Percentiles rank a stretch among this genome's conserved stretches.
phyloP scores from a whole-genome alignment of 2,329 filamentous ascomycete species.

The Leptographium radiaticola region DNA sequence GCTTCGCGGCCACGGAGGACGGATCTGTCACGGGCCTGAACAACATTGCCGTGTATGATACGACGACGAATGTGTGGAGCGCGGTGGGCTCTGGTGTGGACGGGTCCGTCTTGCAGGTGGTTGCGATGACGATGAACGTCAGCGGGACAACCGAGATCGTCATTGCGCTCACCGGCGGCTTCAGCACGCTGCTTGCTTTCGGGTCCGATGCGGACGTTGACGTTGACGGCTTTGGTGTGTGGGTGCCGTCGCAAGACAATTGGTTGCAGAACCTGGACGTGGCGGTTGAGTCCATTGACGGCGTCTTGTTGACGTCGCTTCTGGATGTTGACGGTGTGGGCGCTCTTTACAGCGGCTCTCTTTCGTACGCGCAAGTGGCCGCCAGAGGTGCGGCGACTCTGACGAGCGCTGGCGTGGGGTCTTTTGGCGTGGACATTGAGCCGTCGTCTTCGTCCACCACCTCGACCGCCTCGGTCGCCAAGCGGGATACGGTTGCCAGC shows the following conservation, averaged over 20 bases:
- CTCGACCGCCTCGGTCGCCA: constrained; percentile 24
- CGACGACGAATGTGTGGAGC: constrained; percentile 54
- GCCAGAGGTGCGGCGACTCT: constrained; percentile 63
- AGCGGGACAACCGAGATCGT: constrained; percentile 57
- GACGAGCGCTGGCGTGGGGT: constrained; percentile 35
- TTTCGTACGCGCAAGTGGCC: constrained; percentile 62
- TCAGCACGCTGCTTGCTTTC: constrained; percentile 59
- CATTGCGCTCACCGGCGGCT: constrained; percentile 69
- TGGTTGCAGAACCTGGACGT: constrained; percentile 75
- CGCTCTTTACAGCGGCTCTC: constrained; percentile 69
- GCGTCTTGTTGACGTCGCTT: constrained; percentile 55
- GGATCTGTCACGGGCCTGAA: constrained; percentile 51
- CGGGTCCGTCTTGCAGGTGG: constrained; percentile 60
- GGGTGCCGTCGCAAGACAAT: constrained; percentile 73
- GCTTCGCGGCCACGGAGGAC: constrained; percentile 62
- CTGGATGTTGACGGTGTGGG: constrained; percentile 50
- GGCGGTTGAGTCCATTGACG: constrained; percentile 52
- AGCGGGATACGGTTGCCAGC: constrained; percentile 29
- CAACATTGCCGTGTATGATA: constrained; percentile 67
- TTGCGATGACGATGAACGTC: constrained; percentile 68
- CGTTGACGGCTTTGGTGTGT: constrained; percentile 71
- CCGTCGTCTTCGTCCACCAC: constrained; percentile 14
- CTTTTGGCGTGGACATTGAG: constrained; percentile 44
- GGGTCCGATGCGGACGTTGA: constrained; percentile 45
- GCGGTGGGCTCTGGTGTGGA: constrained; percentile 77